Evolutionary conservation across 192 early-diverging fungal genomes (phyloP).

Genomic region (Coemansia sp.): DNA sequence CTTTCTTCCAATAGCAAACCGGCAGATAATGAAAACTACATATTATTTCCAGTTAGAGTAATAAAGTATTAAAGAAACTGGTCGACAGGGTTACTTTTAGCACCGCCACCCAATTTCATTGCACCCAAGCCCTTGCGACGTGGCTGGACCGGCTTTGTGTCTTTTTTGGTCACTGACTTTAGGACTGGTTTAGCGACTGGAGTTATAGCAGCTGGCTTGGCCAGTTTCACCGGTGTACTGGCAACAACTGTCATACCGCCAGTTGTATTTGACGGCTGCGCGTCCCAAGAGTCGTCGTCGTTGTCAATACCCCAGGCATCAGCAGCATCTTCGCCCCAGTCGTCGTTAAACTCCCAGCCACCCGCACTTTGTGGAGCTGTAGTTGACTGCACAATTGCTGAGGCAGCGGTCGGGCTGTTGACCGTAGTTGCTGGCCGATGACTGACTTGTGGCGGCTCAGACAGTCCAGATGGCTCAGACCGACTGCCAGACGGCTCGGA

Average conservation of each 20-base stretch:
- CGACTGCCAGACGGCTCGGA: no score
- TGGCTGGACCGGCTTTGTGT: background rate
- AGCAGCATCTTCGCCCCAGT: slow-evolving; percentile 10
- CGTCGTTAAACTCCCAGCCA: slow-evolving; percentile 45
- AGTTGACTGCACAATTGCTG: background rate
- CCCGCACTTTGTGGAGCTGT: background rate
- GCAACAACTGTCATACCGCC: background rate
- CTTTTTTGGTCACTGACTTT: background rate
- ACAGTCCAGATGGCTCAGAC: background rate
- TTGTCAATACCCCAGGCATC: slow-evolving; percentile 17
- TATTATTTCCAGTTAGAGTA: background rate
- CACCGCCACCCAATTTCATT: slow-evolving; percentile 47
- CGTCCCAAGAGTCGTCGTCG: slow-evolving; percentile 22
- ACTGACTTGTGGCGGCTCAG: background rate
- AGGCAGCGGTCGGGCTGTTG: background rate
- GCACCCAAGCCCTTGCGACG: slow-evolving; percentile 47
- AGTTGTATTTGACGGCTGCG: slow-evolving; percentile 1
- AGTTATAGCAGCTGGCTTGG: slow-evolving; percentile 7
- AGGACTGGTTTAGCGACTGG: background rate
- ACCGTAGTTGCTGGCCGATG: background rate
- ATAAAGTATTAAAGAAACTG: background rate
- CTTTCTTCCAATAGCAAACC: background rate
- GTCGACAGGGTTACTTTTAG: slow-evolving; percentile 18
- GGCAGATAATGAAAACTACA: background rate
- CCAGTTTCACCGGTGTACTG: slow-evolving; percentile 16